Conservation (phyloP, 345 rosid species). For the Garcia nutans region DNA sequence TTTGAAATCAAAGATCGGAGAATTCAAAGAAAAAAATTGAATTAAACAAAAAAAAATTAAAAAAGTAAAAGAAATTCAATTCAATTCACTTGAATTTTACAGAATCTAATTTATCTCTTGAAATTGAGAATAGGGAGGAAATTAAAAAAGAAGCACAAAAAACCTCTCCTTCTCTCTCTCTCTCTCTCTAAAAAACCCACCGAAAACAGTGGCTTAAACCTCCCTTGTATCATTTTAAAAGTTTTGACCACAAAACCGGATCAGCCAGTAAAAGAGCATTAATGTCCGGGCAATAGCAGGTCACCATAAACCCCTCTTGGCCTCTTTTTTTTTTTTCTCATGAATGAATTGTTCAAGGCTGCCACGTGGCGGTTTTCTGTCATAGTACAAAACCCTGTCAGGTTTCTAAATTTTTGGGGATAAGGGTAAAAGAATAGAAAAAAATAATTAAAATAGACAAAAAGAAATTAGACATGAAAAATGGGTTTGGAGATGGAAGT, state of each 20-base stretch:
- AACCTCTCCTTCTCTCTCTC: conserved; percentile 22
- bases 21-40: conserved; percentile 1
- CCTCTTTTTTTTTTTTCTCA: conserved; percentile 23
- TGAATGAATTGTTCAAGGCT: conserved; percentile 18
- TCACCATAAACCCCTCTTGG: conserved; percentile 18
- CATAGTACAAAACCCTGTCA: conserved; percentile 29
- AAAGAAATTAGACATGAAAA: neutral
- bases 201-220: conserved; percentile 53
- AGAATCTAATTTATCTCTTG: neutral
- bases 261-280: conserved; percentile 20
- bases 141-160: conserved; percentile 27
- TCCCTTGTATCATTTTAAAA: conserved; percentile 30
- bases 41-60: neutral
- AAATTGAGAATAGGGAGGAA: neutral
- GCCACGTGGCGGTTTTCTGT: conserved; percentile 48
- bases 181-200: conserved; percentile 31
- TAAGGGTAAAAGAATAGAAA: neutral
- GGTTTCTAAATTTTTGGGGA: conserved; percentile 20
- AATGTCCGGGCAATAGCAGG: conserved; percentile 41
- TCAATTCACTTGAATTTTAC: neutral
- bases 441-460: too few relatives aligned
- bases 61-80: neutral
- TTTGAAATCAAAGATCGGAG: conserved; percentile 8
- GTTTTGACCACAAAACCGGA: conserved; percentile 45
- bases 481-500: neutral